Evolutionary conservation across 139 green algal genomes (phyloP), one percentile per base, ranked within the genome.

Genomic region (Deuterostichococcus epilithicus): DNA sequence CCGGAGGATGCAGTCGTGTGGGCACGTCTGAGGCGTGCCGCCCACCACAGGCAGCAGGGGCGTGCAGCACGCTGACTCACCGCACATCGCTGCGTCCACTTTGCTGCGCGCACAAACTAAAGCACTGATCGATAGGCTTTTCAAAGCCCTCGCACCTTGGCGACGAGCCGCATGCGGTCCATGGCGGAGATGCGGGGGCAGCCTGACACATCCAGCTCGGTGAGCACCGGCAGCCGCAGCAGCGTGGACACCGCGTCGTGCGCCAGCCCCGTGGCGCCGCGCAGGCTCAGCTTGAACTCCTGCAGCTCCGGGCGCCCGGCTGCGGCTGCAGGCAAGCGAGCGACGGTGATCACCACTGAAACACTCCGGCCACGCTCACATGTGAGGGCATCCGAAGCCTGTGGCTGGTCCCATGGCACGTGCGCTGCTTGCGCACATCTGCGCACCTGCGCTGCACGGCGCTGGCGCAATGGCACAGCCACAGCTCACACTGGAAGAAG

Each of bases 131-230:
- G n/a, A n/a, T n/a, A n/a, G n/a, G n/a, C 5, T 15, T 13, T 36
- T 15, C 60, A 15, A 5, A 32, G 26, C 5, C 6, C 32, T 3
- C 30, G 22, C 65, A 74, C 70, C 81, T 94, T 94, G 33, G 89
- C 87, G 3, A 90, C 83, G 32, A 94, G 83, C 2, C 89, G 63
- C 89, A 94, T 92, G 37, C 88, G 86, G 83, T 94, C 87, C 87
- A 94, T 92, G n/a, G 89, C 81, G 20, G 81, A 87, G 52, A 94
- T 86, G 73, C 85, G 80, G 63, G 74, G 76, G 78, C 89, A 94
- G 68, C 87, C 89, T 3, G 80, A 84, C 63, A 90, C 89, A 82
- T 91, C 82, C 32, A 94, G 80, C 76, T 87, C 85, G 8, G 85
- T 90, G 2, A 94, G 81, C 42, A 94, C 83, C 3, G 89, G 89